Base-by-base conservation (phyloP, 2,329 filamentous ascomycete genomes). In the Hypoxylon sp. region DNA sequence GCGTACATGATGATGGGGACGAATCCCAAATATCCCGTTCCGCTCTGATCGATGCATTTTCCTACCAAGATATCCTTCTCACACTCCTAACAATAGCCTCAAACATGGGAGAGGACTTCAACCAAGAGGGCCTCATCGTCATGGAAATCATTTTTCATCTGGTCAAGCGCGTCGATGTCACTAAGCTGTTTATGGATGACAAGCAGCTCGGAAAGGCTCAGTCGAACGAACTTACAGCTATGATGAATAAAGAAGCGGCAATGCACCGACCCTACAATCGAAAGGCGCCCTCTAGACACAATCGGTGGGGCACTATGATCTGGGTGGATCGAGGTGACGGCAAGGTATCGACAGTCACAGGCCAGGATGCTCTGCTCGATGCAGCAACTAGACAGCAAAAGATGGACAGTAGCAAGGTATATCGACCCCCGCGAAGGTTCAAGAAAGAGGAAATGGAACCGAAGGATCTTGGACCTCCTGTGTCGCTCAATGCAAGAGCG, bases 241-340 rank as follows among this genome's bases (percentile, higher is more conserved):
- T 97, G 74, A 88, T 97, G 78, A 88, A 87, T 57, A 93, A 96
- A 74, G 96, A 99, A 79, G 89, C 90, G 1, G 87, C 90, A n/a
- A 92, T 97, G 88, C 84, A 93, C 58, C 88, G 90, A 72, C 87
- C 90, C 51, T 91, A 94, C 73, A 90, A 91, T 57, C 90, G 89
- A 71, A 90, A 90, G 74, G 92, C 91, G 2, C 92, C 94, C 0
- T 94, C 93, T 2, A 85, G 96, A 50, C 96, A 99, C 78, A 97
- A 94, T 72, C 88, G 96, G 32, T 99, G 98, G 74, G 96, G 96
- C 2, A 97, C 94, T 9, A 98, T 98, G 92, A 89, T 97, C 32
- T 98, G 95, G 94, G 88, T 99, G 37, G 93, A 97, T 80, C 85
- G 94, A 60, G 91, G 94, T 51, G 91, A 94, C 71, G 89, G 91